Evolutionary conservation across 2,329 filamentous ascomycete species (phyloP).

Genomic region (Aureobasidium vineae): DNA sequence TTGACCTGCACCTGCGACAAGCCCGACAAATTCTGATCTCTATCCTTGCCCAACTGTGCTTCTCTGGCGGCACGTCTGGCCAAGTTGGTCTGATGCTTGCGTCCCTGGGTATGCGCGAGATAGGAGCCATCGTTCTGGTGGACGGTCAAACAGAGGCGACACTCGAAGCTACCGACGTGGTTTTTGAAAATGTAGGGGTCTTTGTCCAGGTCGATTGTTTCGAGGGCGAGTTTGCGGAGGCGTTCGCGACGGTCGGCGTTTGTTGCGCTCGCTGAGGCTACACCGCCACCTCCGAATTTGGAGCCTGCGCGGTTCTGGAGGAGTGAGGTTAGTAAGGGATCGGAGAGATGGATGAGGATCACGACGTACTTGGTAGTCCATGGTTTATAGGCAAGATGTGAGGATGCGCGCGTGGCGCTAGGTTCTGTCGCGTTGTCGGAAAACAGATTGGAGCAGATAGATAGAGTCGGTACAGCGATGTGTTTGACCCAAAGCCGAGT

Average conservation of each 20-base stretch:
- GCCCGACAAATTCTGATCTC: conserved; percentile 60
- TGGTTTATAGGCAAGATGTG: conserved; percentile 31
- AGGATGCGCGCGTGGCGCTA: neutral
- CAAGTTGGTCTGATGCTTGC: conserved; percentile 98
- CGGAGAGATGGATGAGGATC: neutral
- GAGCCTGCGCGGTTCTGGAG: conserved; percentile 87
- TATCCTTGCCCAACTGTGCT: conserved; percentile 78
- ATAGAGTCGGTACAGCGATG: neutral
- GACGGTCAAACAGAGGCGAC: conserved; percentile 91
- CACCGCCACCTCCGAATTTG: conserved; percentile 96
- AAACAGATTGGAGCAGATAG: neutral
- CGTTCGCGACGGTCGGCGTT: conserved; percentile 97
- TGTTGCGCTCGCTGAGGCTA: conserved; percentile 87
- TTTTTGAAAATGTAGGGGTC: conserved; percentile 99
- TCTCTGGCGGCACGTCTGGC: conserved; percentile 94
- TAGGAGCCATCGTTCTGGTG: conserved; percentile 99
- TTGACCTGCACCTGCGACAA: conserved; percentile 70
- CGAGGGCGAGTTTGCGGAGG: conserved; percentile 94
- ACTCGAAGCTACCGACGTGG: conserved; percentile 97
- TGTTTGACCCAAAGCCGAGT: neutral
- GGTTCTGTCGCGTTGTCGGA: neutral
- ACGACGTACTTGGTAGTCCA: conserved; percentile 53
- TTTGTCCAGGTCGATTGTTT: conserved; percentile 98
- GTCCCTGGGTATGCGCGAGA: conserved; percentile 95
- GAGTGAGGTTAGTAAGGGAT: conserved; percentile 29